Conservation (phyloP, 2,329 filamentous ascomycete genomes). For the Thielaviopsis musarum region DNA sequence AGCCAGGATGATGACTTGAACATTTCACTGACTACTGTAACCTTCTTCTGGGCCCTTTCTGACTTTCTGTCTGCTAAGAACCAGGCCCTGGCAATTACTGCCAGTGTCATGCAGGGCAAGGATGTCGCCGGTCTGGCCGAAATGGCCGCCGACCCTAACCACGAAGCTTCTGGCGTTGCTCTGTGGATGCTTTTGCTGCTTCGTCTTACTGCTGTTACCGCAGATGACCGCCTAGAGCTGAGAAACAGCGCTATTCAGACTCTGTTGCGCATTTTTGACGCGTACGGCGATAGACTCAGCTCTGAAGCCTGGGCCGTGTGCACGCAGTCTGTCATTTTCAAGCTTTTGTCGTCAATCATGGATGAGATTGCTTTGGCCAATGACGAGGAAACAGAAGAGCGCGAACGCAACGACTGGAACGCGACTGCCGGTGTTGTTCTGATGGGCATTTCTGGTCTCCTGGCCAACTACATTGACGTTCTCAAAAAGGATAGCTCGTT, state of each 20-base stretch:
- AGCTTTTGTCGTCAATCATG: constrained; percentile 51
- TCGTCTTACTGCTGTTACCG: constrained; percentile 53
- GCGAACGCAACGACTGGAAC: constrained; percentile 43
- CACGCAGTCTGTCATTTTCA: constrained; percentile 64
- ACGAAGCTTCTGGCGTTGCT: constrained; percentile 48
- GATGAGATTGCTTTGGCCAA: constrained; percentile 11
- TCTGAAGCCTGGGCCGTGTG: constrained; percentile 72
- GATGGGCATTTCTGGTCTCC: constrained; percentile 53
- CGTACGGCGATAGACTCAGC: constrained; percentile 65
- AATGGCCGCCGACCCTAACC: constrained; percentile 41
- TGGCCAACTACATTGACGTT: constrained; percentile 60
- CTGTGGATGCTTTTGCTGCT: constrained; percentile 66
- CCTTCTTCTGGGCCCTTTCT: constrained; percentile 90
- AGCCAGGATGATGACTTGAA: constrained; percentile 85
- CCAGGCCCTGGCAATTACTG: constrained; percentile 39
- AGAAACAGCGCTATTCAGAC: constrained; percentile 83
- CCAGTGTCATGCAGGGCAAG: constrained; percentile 35
- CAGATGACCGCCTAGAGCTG: constrained; percentile 56
- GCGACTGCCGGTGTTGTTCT: constrained; percentile 61
- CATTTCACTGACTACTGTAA: constrained; percentile 85
- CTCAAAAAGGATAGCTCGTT: constrained; percentile 52
- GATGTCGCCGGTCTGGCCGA: constrained; percentile 34
- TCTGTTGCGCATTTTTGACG: constrained; percentile 77
- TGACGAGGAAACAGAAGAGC: constrained; percentile 20
- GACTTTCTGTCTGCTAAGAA: constrained; percentile 59